These are phyloP conservation scores for Penicillium odoratum DNA, from an alignment of 495 filamentous ascomycete genomes.

Conservation along the genomic window DNA sequence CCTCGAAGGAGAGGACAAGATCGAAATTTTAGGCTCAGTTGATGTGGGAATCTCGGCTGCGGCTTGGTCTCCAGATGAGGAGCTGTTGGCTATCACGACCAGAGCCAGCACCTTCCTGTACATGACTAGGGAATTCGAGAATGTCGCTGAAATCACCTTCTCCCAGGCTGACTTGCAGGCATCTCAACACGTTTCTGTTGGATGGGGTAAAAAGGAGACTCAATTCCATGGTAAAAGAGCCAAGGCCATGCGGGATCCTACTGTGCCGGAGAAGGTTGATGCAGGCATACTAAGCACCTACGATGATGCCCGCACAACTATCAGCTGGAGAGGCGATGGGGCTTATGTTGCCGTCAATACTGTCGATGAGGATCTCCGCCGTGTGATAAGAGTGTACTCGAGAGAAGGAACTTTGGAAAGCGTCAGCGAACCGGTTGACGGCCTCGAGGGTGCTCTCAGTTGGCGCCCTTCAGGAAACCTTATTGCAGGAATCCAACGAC, in stretches of 20 bases:
- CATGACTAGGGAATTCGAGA: conserved; percentile 91
- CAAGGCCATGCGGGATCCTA: conserved; percentile 87
- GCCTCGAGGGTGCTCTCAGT: conserved; percentile 79
- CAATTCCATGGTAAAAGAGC: conserved; percentile 95
- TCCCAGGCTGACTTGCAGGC: conserved; percentile 74
- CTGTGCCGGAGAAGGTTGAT: conserved; percentile 90
- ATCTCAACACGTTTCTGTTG: conserved; percentile 95
- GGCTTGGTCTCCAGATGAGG: conserved; percentile 93
- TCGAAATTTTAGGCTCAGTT: conserved; percentile 92
- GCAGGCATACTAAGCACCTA: conserved; percentile 70
- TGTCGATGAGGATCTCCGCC: conserved; percentile 62
- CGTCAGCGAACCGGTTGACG: conserved; percentile 90
- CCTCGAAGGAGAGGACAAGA: conserved; percentile 65
- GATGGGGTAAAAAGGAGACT: conserved; percentile 97
- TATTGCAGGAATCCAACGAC: conserved; percentile 77
- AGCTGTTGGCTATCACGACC: conserved; percentile 80
- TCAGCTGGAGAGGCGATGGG: conserved; percentile 95
- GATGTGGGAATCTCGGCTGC: conserved; percentile 88
- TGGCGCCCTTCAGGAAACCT: conserved; percentile 92
- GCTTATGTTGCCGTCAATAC: conserved; percentile 85
- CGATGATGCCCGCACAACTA: conserved; percentile 68
- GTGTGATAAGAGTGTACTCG: conserved; percentile 84
- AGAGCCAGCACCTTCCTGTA: conserved; percentile 77
- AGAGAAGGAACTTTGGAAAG: conserved; percentile 88
- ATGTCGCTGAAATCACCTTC: conserved; percentile 70